Base-by-base conservation (phyloP, 352 stramenopile genomes). In the Phytophthora megakarya region DNA sequence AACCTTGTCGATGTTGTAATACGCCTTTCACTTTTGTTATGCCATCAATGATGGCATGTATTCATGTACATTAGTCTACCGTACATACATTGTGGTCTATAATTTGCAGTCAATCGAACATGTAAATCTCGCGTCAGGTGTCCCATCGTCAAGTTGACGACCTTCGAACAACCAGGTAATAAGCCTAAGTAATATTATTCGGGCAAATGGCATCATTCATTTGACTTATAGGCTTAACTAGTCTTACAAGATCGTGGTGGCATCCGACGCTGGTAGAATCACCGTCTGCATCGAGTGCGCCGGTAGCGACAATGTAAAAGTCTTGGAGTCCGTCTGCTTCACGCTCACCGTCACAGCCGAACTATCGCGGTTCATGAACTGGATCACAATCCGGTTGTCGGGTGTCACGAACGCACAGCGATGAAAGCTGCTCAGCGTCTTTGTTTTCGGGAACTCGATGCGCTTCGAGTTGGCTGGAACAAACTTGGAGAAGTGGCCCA, bases 401-500 rank as follows among this genome's bases (percentile, higher is more conserved):
- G 75, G 75, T 3, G 72, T 81, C 32, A 65, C 46, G 46, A 84
- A 81, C n/a, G 70, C 75, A 13, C 72, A 69, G 32, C 50, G 61
- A 37, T 84, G 62, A 19, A 84, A 74, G 15, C 44, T 74, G 11
- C 32, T 60, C 16, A 83, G 39, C n/a, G 45, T 60, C 25, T 70
- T 71, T 11, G 75, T 76, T 46, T 69, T 74, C 0, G 49, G 39
- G 35, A 81, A 46, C 30, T 72, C 55, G 2, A 90, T 66, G 16
- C 81, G 78, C 37, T 72, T 64, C 2, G 80, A 83, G 3, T 61
- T 67, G 3, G 78, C 61, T 1, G 75, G 69, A 6, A 92, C 37
- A 44, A 93, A 93, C 61, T 89, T 88, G 46, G 77, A 77, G 21
- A 93, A 75, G 42, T 95, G 86, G 3, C 76, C 87, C 61, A 95